Evolutionary conservation across 2,329 filamentous ascomycete species (phyloP).

Genomic region (Fusarium sp.): DNA sequence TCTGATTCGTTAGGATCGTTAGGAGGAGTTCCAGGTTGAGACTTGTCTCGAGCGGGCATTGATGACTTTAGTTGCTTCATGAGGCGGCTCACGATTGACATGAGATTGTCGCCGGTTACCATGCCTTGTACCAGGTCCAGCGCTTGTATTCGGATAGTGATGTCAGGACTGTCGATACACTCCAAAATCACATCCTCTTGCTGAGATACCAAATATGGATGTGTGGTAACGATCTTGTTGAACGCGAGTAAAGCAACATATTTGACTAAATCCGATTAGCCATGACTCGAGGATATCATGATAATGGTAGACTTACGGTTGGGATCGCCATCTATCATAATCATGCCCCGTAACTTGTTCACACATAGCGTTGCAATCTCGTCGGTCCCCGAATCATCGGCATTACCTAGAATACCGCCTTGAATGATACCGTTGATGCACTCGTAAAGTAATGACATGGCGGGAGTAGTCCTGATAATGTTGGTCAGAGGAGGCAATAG

Average conservation of each 20-base stretch:
- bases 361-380: constrained; percentile 95
- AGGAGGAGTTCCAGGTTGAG: constrained; percentile 61
- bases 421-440: constrained; percentile 99
- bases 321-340: constrained; percentile 92
- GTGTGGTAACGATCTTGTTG: constrained; percentile 91
- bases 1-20: constrained; percentile 64
- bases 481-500: constrained; percentile 90
- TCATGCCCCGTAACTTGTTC: constrained; percentile 92
- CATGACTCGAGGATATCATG: background rate
- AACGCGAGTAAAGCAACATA: constrained; percentile 96
- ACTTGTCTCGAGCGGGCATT: constrained; percentile 65
- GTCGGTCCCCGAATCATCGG: constrained; percentile 86
- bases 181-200: constrained; percentile 97
- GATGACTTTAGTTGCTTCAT: constrained; percentile 87
- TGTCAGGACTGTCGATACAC: constrained; percentile 95
- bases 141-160: constrained; percentile 94
- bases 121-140: constrained; percentile 93
- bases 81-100: constrained; percentile 86
- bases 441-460: constrained; percentile 98
- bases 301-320: constrained; percentile 75
- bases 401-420: constrained; percentile 89
- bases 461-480: constrained; percentile 93
- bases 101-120: constrained; percentile 89
- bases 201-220: constrained; percentile 88
- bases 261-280: constrained; percentile 76